A percentile compares a stretch with the other conserved stretches of the same genome.
Conservation (phyloP, 495 filamentous ascomycete species). For the Margaritispora aquatica region DNA sequence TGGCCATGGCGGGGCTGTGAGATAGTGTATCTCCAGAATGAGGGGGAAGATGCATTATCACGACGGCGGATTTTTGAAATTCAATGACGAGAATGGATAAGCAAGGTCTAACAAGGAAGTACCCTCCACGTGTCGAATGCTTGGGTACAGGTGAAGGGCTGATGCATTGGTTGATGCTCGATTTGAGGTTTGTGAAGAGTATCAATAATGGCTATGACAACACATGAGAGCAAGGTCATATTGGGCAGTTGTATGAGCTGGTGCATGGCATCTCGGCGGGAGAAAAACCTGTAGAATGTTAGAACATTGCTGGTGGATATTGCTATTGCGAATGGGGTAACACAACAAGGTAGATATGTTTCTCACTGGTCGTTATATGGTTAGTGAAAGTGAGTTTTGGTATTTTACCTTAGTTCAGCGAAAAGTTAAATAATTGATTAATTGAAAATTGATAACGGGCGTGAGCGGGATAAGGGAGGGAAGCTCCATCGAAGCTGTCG, state of each 20-base stretch:
- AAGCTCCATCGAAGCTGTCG: background rate
- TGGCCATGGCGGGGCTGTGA: conserved; percentile 10
- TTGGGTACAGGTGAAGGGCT: background rate
- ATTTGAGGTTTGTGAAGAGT: background rate
- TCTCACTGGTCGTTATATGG: background rate
- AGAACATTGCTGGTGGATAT: background rate
- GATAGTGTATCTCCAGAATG: conserved; percentile 10
- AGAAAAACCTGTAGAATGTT: background rate
- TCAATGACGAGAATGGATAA: background rate
- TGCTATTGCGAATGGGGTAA: conserved; percentile 19
- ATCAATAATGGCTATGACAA: conserved; percentile 8
- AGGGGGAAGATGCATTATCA: background rate
- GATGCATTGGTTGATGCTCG: background rate
- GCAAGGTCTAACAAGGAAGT: background rate
- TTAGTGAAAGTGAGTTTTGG: background rate
- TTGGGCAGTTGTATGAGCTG: background rate
- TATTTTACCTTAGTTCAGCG: too few relatives aligned
- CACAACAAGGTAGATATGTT: conserved; percentile 10
- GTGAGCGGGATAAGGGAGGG: background rate
- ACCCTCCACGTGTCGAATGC: background rate
- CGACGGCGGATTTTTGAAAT: background rate
- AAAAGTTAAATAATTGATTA: too few relatives aligned
- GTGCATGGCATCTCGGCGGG: background rate
- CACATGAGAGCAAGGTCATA: background rate
- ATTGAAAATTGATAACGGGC: conserved; percentile 19